Evolutionary conservation across 495 filamentous ascomycete genomes (phyloP), one percentile per base, ranked within the genome.

Genomic region (Aspergillus wentii): DNA sequence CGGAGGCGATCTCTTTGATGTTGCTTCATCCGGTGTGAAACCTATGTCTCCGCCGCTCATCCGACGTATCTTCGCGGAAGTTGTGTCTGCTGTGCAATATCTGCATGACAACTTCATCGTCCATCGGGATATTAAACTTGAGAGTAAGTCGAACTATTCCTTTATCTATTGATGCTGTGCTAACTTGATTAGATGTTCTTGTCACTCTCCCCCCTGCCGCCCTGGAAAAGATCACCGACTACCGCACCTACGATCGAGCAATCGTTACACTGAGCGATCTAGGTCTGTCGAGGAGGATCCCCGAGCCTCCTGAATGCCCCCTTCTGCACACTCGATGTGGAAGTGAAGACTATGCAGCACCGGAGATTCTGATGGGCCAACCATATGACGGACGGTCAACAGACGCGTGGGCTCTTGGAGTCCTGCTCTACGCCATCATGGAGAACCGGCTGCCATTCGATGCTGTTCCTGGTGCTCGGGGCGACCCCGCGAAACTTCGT

Each of bases 111-210:
- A 85, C 50, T 84, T 75, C 49, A 95, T 98, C 46, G 91, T 95
- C 28, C 92, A 98, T 54, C 80, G 92, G 17, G 92, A 98, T 62
- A 94, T 98, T 54, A 98, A 98, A 62, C 79, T 98, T 33, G 92
- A 98, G 66, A 98, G 90, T 95, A 71, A 64, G 85, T 68, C 4
- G 8, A 39, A 32, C 8, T 31, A n/a, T 14, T 20, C 13, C 10
- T 33, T 37, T 22, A 17, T 36, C 13, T 29, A n/a, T n/a, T n/a
- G n/a, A n/a, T n/a, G n/a, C n/a, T n/a, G 17, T 3, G 22, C 29
- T 37, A 15, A 29, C 26, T n/a, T 29, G 26, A 29, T 29, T 51
- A 95, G 90, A 98, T 56, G 85, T 95, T 33, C 78, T 98, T 17
- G 80, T 97, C 46, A 95, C 95, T 53, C 66, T 92, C 35, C 75